phyloP scores from a whole-genome alignment of 331 rosid genomes.

The Cydonia oblonga region DNA sequence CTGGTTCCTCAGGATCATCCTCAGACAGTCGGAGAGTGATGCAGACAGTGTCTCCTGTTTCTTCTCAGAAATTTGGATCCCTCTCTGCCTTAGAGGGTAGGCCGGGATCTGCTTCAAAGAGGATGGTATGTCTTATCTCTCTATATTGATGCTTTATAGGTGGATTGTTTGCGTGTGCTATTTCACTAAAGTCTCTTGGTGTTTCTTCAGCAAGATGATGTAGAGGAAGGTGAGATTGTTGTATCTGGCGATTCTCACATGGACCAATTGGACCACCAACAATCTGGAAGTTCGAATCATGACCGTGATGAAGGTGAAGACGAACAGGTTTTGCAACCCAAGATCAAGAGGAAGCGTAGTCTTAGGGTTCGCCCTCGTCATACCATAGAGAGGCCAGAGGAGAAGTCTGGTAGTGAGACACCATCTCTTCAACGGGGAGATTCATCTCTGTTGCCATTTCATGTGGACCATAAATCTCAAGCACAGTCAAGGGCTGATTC shows the following conservation, averaged over 20 bases:
- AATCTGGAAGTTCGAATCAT: constrained; percentile 92
- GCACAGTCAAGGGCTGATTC: constrained; percentile 40
- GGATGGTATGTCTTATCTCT: constrained; percentile 45
- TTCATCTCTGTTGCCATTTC: constrained; percentile 56
- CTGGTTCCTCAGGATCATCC: constrained; percentile 85
- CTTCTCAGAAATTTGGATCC: constrained; percentile 95
- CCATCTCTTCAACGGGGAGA: constrained; percentile 57
- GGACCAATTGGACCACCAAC: constrained; percentile 95
- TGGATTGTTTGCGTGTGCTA: constrained; percentile 8
- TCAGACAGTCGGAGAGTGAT: constrained; percentile 63
- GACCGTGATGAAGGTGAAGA: constrained; percentile 97
- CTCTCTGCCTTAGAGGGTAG: constrained; percentile 85
- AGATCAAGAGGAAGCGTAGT: constrained; percentile 87
- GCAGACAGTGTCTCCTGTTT: constrained; percentile 53
- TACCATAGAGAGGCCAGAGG: constrained; percentile 72
- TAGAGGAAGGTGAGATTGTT: constrained; percentile 97
- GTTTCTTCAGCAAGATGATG: constrained; percentile 70
- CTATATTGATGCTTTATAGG: constrained; percentile 16
- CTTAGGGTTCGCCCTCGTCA: constrained; percentile 85
- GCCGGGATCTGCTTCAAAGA: constrained; percentile 66
- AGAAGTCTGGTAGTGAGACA: constrained; percentile 58
- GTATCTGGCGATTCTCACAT: constrained; percentile 89
- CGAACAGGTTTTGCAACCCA: constrained; percentile 92
- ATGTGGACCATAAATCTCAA: constrained; percentile 50
- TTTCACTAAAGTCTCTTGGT: constrained; percentile 12